Evolutionary conservation across 805 yeast genomes (phyloP).

Genomic region (Starmerella bacillaris): DNA sequence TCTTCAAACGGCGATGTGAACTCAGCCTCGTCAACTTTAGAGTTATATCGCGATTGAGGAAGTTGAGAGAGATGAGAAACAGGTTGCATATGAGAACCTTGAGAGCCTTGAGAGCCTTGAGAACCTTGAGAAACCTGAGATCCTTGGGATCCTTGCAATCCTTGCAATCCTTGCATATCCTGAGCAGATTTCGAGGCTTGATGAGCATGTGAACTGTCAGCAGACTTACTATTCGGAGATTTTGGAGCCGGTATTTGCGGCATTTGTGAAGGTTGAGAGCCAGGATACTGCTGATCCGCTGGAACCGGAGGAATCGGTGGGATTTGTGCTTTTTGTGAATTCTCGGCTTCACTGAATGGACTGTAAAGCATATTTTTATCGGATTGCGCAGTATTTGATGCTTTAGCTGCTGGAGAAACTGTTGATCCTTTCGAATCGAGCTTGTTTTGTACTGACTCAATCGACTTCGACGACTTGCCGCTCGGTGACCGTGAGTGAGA

Average conservation of each 20-base stretch:
- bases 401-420: not conserved
- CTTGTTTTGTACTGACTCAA: not conserved
- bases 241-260: not conserved
- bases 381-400: not conserved
- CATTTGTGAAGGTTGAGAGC: not conserved
- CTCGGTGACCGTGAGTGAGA: not conserved
- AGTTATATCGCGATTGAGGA: not conserved
- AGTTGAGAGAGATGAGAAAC: not conserved
- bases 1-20: conserved; percentile 8
- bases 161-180: not conserved
- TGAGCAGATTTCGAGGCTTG: not conserved
- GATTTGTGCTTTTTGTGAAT: conserved; percentile 1
- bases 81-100: not conserved
- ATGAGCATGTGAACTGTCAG: no score
- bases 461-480: not conserved
- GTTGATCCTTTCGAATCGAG: no score
- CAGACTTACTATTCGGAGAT: no score
- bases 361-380: no score
- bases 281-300: conserved; percentile 2
- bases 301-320: conserved; percentile 3
- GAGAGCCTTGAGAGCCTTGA: conserved; percentile 2
- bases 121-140: not conserved
- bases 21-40: not conserved
- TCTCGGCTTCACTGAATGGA: not conserved
- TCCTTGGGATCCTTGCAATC: not conserved